Conservation (phyloP, 139 green algal species). For the Haematococcus lacustris region DNA sequence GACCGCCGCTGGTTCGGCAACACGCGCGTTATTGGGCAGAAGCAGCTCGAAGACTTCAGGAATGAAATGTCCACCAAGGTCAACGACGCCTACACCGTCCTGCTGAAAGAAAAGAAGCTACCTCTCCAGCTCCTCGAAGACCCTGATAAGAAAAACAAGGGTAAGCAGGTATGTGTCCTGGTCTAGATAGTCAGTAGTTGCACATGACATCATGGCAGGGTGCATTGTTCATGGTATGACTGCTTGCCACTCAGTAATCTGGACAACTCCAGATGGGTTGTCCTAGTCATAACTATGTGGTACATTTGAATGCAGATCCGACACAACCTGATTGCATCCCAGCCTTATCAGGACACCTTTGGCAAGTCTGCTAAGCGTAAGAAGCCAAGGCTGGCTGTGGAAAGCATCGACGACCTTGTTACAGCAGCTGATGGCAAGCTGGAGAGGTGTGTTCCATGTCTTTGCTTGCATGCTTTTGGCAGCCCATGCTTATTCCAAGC, state of each 20-base stretch:
- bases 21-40: slow-evolving; percentile 92
- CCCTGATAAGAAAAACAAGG: slow-evolving; percentile 55
- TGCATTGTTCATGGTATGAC: too few relatives aligned
- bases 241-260: too few relatives aligned
- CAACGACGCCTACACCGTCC: slow-evolving; percentile 86
- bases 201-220: too few relatives aligned
- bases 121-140: slow-evolving; percentile 88
- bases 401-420: slow-evolving; percentile 64
- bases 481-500: too few relatives aligned
- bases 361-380: slow-evolving; percentile 72
- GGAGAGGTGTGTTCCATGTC: too few relatives aligned
- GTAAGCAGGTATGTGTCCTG: slow-evolving; percentile 11
- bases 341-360: slow-evolving; percentile 84
- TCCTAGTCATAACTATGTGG: too few relatives aligned
- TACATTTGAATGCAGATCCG: slow-evolving; percentile 46
- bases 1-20: slow-evolving; percentile 97
- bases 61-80: slow-evolving; percentile 91
- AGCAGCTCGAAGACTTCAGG: slow-evolving; percentile 91
- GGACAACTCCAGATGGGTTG: too few relatives aligned
- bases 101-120: slow-evolving; percentile 93
- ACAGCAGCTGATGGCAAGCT: slow-evolving; percentile 16
- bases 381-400: slow-evolving; percentile 68
- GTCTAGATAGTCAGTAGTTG: too few relatives aligned
- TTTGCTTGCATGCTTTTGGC: too few relatives aligned
- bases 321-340: slow-evolving; percentile 67